Evolutionary conservation across 345 rosid species (phyloP), one percentile per base, ranked within the genome.

Genomic region (Raphanus sativus): DNA sequence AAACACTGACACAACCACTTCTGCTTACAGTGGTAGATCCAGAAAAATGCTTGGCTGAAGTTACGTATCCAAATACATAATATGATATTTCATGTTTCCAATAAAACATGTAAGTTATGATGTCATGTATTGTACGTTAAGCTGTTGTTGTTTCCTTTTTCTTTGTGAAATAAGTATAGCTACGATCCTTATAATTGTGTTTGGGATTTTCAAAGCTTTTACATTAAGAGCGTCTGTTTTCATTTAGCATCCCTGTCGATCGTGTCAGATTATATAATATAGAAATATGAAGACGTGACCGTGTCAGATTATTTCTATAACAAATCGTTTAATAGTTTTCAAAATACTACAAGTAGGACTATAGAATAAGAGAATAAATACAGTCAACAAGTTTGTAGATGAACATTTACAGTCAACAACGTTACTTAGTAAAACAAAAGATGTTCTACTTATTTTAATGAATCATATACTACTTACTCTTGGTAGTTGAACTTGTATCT

Each of bases 1-100:
- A 83, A 88, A 86, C 52, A 87, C 84, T 73, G 80, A 79, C 6
- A 62, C 64, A 21, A 0, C 68, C 54, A 54, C 34, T 61, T 78
- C 45, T 67, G 58, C 26, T 73, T 25, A 65, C 77, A 78, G 4
- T 72, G 77, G 81, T 66, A 78, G n/a, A 72, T 78, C 77, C 45
- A 72, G 81, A 78, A 78, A 78, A 67, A 45, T 78, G 74, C 72
- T 77, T 71, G 72, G 52, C 15, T 77, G 45, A 40, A 76, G 33
- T 52, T 50, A 26, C 10, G 21, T 48, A 48, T 50, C 54, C 63
- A 11, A 11, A 26, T 26, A 13, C 62, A 13, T 13, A 29, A 13
- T 61, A 28, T 13, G 17, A 29, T 62, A 29, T 29, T 29, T 61
- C 38, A 29, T 61, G 11, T 29, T 29, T 61, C 11, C 65, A 62